These are phyloP conservation scores for Inosperma sp. DNA, from an alignment of 768 basidiomycete genomes.

Conservation along the genomic window DNA sequence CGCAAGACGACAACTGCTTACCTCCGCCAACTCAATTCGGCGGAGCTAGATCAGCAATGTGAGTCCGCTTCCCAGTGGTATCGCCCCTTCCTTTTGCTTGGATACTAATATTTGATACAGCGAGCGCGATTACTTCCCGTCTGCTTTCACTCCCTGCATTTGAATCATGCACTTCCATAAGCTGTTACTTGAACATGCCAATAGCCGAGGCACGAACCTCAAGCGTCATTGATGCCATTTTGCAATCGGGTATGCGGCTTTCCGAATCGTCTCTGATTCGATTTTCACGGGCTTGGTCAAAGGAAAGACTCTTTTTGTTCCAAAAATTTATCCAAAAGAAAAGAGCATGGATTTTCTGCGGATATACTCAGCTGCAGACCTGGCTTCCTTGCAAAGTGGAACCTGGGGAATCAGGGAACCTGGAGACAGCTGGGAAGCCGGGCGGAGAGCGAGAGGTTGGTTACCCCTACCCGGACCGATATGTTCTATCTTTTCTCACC, in stretches of 20 bases:
- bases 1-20: conserved; percentile 45
- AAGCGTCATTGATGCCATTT: conserved; percentile 44
- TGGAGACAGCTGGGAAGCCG: conserved; percentile 36
- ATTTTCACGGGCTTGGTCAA: background rate
- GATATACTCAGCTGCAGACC: conserved; percentile 55
- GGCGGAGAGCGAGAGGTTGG: conserved; percentile 51
- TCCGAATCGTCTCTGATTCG: background rate
- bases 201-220: conserved; percentile 62
- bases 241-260: conserved; percentile 46
- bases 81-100: background rate
- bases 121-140: conserved; percentile 41
- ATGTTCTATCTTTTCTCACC: background rate
- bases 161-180: conserved; percentile 43
- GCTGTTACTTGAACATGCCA: conserved; percentile 83
- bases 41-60: conserved; percentile 61
- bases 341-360: conserved; percentile 63
- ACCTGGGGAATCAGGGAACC: conserved; percentile 79
- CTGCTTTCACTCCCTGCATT: conserved; percentile 53
- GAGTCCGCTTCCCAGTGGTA: conserved; percentile 10
- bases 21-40: conserved; percentile 41
- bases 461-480: conserved; percentile 9
- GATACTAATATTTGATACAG: conserved; percentile 26
- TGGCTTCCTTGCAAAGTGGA: conserved; percentile 52
- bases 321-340: conserved; percentile 48
- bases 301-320: conserved; percentile 70